Evolutionary conservation across 495 filamentous ascomycete species (phyloP).

Genomic region (Penicillium salamii): DNA sequence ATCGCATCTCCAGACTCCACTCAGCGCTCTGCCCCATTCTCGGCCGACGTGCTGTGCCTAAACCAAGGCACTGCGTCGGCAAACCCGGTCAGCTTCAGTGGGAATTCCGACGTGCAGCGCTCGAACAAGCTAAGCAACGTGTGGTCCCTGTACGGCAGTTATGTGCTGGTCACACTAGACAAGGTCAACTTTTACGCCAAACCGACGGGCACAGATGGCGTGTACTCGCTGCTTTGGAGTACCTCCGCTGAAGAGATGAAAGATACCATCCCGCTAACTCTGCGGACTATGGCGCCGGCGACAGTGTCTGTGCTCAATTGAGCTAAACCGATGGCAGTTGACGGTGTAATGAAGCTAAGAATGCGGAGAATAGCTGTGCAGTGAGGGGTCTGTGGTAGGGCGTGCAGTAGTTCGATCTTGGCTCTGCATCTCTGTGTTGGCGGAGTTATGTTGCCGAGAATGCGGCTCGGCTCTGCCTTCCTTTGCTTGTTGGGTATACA

Average conservation of each 20-base stretch:
- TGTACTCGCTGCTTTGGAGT: constrained; percentile 15
- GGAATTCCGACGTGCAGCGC: not conserved
- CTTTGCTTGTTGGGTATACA: too few species aligned
- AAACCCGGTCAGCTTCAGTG: constrained; percentile 7
- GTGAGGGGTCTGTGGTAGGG: not conserved
- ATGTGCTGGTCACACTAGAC: constrained; percentile 12
- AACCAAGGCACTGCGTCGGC: not conserved
- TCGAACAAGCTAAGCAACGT: constrained; percentile 9
- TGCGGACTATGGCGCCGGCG: constrained; percentile 15
- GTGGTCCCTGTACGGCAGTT: constrained; percentile 15
- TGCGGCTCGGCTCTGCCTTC: not conserved
- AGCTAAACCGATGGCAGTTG: not conserved
- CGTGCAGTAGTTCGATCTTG: not conserved
- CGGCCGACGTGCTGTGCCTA: constrained; percentile 8
- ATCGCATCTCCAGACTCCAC: constrained; percentile 6
- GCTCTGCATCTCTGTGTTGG: not conserved
- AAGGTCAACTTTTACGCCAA: constrained; percentile 16
- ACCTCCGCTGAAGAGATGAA: constrained; percentile 4
- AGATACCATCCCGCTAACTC: constrained; percentile 6
- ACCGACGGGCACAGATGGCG: constrained; percentile 2
- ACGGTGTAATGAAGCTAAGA: not conserved
- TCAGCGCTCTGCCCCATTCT: not conserved
- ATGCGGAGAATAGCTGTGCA: not conserved
- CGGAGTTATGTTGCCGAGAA: not conserved
- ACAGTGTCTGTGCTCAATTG: constrained; percentile 14